Conservation (phyloP, 768 basidiomycete species). For the Rubroboletus satanas region DNA sequence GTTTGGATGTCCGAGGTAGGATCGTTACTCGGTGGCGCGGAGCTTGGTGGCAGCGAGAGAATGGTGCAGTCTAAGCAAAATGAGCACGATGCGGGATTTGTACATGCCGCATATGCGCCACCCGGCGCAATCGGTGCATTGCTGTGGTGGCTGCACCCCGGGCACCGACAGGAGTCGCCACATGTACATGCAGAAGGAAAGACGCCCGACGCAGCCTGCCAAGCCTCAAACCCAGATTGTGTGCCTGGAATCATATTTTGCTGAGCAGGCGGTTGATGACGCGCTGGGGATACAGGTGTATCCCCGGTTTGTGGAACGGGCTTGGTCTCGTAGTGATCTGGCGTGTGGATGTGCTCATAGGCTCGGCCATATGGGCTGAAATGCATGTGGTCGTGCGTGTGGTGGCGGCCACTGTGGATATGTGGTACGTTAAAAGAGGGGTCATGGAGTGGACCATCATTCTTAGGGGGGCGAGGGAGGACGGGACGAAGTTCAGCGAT, state of each 20-base stretch:
- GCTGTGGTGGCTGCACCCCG: constrained; percentile 59
- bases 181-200: constrained; percentile 57
- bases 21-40: constrained; percentile 40
- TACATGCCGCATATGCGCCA: constrained; percentile 37
- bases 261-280: constrained; percentile 21
- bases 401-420: constrained; percentile 41
- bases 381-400: constrained; percentile 46
- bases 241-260: constrained; percentile 29
- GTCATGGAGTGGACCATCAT: constrained; percentile 42
- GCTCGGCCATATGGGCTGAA: constrained; percentile 71
- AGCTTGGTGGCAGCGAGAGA: constrained; percentile 42
- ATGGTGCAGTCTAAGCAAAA: constrained; percentile 66
- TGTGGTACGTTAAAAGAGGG: constrained; percentile 45
- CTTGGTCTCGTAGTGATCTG: constrained; percentile 32
- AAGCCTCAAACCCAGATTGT: constrained; percentile 22
- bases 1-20: constrained; percentile 42
- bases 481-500: constrained; percentile 67
- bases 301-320: constrained; percentile 11
- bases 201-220: constrained; percentile 21
- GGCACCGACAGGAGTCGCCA: constrained; percentile 59
- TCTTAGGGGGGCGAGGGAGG: constrained; percentile 54
- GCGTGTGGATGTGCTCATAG: constrained; percentile 47
- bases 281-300: constrained; percentile 19
- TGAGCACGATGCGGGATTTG: constrained; percentile 36
- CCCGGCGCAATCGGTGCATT: constrained; percentile 36